Conservation (phyloP, 139 green algal genomes). For the Chlamydomonas applanata region DNA sequence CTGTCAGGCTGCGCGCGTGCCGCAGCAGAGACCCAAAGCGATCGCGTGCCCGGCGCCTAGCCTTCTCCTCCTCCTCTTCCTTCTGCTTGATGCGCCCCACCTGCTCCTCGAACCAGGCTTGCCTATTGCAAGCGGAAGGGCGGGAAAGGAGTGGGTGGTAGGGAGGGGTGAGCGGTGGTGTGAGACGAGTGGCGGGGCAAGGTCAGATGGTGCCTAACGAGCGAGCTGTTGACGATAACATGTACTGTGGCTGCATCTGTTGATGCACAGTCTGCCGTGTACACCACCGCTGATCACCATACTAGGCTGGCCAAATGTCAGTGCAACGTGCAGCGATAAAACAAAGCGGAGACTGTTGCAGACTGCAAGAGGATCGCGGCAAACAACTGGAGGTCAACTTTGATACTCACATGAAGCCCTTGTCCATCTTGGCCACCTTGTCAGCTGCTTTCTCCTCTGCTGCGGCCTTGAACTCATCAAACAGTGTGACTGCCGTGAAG, state of each 20-base stretch:
- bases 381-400: slow-evolving; percentile 7
- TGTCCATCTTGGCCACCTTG: slow-evolving; percentile 12
- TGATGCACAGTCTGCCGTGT: too few species aligned
- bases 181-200: too few species aligned
- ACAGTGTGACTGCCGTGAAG: slow-evolving; percentile 25
- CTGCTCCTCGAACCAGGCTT: slow-evolving; percentile 61
- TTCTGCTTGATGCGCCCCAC: slow-evolving; percentile 44
- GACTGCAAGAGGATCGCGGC: too few species aligned
- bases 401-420: slow-evolving; percentile 20
- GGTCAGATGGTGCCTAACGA: not conserved
- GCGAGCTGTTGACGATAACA: not conserved
- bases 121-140: slow-evolving; percentile 27
- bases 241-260: not conserved
- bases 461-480: slow-evolving; percentile 46
- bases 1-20: slow-evolving; percentile 34
- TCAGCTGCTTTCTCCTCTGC: slow-evolving; percentile 23
- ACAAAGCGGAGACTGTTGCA: too few species aligned
- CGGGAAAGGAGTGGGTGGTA: not conserved
- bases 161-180: not conserved
- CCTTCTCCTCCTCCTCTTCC: slow-evolving; percentile 31
- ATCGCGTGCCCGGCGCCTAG: slow-evolving; percentile 23
- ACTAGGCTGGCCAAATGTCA: too few species aligned
- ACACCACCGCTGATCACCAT: too few species aligned
- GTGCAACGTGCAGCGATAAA: too few species aligned
- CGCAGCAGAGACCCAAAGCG: slow-evolving; percentile 51